These are phyloP conservation scores for Madurella mycetomatis DNA, from an alignment of 2,329 filamentous ascomycete genomes.

Conservation along the genomic window DNA sequence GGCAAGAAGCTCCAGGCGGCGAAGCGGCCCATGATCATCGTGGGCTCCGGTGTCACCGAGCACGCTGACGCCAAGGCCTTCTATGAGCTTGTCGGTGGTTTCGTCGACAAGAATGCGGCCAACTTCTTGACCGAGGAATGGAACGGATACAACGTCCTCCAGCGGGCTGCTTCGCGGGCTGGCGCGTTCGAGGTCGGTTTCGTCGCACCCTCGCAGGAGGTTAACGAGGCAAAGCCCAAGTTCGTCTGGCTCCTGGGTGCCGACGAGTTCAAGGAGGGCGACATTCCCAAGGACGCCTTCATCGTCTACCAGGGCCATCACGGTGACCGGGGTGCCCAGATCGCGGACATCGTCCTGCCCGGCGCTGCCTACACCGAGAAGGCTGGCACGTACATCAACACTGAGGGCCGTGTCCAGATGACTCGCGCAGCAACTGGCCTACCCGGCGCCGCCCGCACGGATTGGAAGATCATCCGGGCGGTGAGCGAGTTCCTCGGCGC, in stretches of 20 bases:
- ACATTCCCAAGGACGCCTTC: conserved; percentile 94
- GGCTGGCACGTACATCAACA: conserved; percentile 93
- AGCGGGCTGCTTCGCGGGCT: conserved; percentile 84
- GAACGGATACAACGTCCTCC: conserved; percentile 97
- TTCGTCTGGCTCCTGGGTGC: conserved; percentile 96
- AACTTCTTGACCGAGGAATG: conserved; percentile 88
- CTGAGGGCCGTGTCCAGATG: conserved; percentile 92
- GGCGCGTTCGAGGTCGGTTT: conserved; percentile 97
- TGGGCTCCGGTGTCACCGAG: conserved; percentile 88
- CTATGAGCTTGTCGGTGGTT: conserved; percentile 84
- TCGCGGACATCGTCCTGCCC: conserved; percentile 90
- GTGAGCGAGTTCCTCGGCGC: conserved; percentile 84
- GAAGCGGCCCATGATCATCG: conserved; percentile 92
- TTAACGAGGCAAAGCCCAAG: conserved; percentile 83
- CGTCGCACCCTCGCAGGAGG: conserved; percentile 73
- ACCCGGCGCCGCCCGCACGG: conserved; percentile 83
- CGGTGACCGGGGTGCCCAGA: conserved; percentile 86
- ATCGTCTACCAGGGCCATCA: conserved; percentile 98
- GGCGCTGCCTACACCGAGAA: conserved; percentile 97
- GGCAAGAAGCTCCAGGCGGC: conserved; percentile 87
- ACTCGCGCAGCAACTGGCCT: conserved; percentile 84
- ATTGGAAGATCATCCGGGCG: conserved; percentile 98
- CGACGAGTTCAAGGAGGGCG: conserved; percentile 78
- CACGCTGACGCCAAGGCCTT: conserved; percentile 87
- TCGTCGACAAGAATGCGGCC: conserved; percentile 87